Conservation (phyloP, 2,329 filamentous ascomycete genomes). For the Stachybotrys elegans region DNA sequence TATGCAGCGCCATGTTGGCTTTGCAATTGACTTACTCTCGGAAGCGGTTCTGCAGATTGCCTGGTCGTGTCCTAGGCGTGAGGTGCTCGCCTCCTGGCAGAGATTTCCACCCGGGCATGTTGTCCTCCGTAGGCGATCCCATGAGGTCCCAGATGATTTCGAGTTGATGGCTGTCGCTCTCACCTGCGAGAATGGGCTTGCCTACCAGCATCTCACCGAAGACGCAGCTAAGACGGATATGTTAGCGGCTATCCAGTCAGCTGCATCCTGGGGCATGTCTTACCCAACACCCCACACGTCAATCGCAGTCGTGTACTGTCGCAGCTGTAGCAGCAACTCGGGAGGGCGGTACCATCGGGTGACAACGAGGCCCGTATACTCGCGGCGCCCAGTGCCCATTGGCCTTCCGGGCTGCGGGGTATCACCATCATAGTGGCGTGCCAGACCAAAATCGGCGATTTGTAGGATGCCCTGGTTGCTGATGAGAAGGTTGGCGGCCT, state of each 20-base stretch:
- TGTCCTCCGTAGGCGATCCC: constrained; percentile 82
- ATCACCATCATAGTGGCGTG: constrained; percentile 84
- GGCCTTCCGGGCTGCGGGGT: constrained; percentile 72
- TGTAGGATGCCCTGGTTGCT: constrained; percentile 90
- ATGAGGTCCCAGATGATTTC: constrained; percentile 92
- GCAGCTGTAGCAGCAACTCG: constrained; percentile 81
- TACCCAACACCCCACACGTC: constrained; percentile 98
- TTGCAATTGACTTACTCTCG: constrained; percentile 60
- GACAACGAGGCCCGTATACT: constrained; percentile 95
- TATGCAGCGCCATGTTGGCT: background rate
- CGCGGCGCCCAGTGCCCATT: constrained; percentile 77
- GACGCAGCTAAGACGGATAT: constrained; percentile 81
- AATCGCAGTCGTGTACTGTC: constrained; percentile 93
- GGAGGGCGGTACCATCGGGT: constrained; percentile 96
- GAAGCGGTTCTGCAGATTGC: constrained; percentile 70
- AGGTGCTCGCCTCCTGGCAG: constrained; percentile 78
- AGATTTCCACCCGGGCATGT: constrained; percentile 84
- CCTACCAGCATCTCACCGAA: constrained; percentile 97
- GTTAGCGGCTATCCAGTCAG: no score
- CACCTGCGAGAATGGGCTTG: constrained; percentile 87
- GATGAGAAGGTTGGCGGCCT: constrained; percentile 94
- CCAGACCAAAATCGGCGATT: constrained; percentile 95
- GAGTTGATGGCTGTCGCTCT: constrained; percentile 83
- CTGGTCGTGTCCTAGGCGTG: constrained; percentile 53
- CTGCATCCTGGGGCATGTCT: constrained; percentile 26